Conservation (phyloP, 805 yeast species). For the Phaffomyces opuntiae region DNA sequence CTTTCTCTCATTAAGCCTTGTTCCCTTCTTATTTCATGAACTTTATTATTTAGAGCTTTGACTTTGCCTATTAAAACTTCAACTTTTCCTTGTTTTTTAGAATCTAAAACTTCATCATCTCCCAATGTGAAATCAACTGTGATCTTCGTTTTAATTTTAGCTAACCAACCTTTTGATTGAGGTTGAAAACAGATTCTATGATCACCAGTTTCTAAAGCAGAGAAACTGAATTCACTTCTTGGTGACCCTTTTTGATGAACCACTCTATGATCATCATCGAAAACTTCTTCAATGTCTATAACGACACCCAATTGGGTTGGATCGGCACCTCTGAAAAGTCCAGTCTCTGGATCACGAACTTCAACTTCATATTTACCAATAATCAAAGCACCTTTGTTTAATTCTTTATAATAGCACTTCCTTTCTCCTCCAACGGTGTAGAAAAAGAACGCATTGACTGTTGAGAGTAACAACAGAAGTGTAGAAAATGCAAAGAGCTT, state of each 20-base stretch:
- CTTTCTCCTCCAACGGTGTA: conserved; percentile 45
- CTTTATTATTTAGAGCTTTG: conserved; percentile 47
- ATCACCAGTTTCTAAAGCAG: conserved; percentile 81
- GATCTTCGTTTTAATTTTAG: conserved; percentile 51
- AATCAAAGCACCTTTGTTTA: conserved; percentile 41
- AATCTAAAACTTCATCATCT: conserved; percentile 55
- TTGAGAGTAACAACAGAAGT: conserved; percentile 13
- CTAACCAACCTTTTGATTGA: conserved; percentile 29
- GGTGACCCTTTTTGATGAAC: conserved; percentile 57
- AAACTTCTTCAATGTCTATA: conserved; percentile 56
- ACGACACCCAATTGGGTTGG: conserved; percentile 31
- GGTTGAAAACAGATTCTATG: conserved; percentile 76
- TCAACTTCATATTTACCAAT: conserved; percentile 45
- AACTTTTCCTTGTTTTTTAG: conserved; percentile 48
- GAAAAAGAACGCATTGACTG: conserved; percentile 37
- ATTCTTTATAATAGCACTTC: conserved; percentile 51
- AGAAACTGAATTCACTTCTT: conserved; percentile 70
- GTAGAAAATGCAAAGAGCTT: neutral
- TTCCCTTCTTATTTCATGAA: conserved; percentile 55
- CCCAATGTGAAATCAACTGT: conserved; percentile 71
- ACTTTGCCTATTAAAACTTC: conserved; percentile 49
- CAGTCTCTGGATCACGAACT: conserved; percentile 30
- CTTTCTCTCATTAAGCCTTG: conserved; percentile 58
- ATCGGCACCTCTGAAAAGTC: conserved; percentile 28
- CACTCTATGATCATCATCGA: conserved; percentile 78